Conservation (phyloP, 1,284 basidiomycete genomes). For the Veloporphyrellus conicus region DNA sequence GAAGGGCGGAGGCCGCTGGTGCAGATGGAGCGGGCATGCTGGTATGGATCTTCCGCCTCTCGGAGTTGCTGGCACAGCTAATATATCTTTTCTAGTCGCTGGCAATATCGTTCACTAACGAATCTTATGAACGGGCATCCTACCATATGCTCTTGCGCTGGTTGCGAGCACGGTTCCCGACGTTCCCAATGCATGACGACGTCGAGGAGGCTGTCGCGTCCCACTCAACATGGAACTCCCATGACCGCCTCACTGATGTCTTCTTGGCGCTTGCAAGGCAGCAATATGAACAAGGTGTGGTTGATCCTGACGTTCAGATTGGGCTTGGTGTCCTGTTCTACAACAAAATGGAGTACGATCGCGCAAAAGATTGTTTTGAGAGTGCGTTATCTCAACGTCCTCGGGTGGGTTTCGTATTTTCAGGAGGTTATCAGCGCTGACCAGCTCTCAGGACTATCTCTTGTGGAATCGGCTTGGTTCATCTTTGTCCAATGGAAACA, state of each 20-base stretch:
- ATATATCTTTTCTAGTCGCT: slow-evolving; percentile 60
- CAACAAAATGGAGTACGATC: slow-evolving; percentile 72
- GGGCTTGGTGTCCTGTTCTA: slow-evolving; percentile 94
- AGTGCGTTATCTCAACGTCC: slow-evolving; percentile 78
- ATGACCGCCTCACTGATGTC: slow-evolving; percentile 76
- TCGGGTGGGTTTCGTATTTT: slow-evolving; percentile 38
- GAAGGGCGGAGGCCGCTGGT: slow-evolving; percentile 56
- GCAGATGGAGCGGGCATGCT: slow-evolving; percentile 77
- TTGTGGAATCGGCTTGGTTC: slow-evolving; percentile 97
- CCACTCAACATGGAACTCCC: slow-evolving; percentile 80
- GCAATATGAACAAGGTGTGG: slow-evolving; percentile 64
- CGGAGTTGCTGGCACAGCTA: neutral
- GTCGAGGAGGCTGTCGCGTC: slow-evolving; percentile 53
- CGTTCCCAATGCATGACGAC: slow-evolving; percentile 54
- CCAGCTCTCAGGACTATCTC: slow-evolving; percentile 70
- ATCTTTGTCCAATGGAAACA: slow-evolving; percentile 90
- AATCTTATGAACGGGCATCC: slow-evolving; percentile 86
- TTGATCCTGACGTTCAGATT: slow-evolving; percentile 93
- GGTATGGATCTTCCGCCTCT: slow-evolving; percentile 43
- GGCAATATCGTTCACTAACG: slow-evolving; percentile 97
- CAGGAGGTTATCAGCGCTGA: neutral
- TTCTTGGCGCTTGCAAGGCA: slow-evolving; percentile 83
- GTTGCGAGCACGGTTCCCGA: slow-evolving; percentile 76
- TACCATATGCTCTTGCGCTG: slow-evolving; percentile 87
- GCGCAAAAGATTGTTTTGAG: slow-evolving; percentile 88